Conservation (phyloP, 208 protist species). For the Crithidia bombi region DNA sequence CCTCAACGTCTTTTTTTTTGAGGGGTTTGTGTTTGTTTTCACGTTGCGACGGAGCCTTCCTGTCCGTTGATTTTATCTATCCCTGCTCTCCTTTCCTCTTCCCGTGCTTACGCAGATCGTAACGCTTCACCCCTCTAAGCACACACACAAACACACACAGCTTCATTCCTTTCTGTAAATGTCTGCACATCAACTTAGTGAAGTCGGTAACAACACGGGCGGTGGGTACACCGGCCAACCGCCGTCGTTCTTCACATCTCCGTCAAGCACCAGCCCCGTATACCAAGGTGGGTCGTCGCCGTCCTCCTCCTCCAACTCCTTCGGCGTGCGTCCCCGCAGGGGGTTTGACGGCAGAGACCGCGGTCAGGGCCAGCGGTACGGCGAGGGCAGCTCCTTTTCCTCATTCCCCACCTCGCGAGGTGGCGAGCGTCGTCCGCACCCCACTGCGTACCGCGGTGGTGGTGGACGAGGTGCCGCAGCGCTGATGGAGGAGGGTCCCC, state of each 20-base stretch:
- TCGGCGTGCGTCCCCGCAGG: neutral
- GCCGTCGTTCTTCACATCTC: neutral
- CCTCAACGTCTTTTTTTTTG: no score
- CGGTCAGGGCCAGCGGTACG: constrained; percentile 11
- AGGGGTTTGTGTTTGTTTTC: no score
- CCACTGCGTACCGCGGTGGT: neutral
- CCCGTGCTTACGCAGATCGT: no score
- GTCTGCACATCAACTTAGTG: neutral
- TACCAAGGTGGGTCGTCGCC: neutral
- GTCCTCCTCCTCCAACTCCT: neutral
- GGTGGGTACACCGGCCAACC: neutral
- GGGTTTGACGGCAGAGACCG: neutral
- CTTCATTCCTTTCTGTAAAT: no score
- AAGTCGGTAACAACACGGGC: neutral
- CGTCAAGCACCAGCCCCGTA: neutral
- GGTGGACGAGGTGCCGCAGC: neutral
- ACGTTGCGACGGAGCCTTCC: no score
- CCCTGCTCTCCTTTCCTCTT: no score
- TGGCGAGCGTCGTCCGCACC: neutral
- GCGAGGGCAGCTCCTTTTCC: neutral
- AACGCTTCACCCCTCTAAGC: no score
- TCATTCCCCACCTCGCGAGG: no score
- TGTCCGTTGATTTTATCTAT: no score
- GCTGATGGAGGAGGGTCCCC: constrained; percentile 19
- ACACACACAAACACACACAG: no score